Evolutionary conservation across 176 grass and related monocot species (phyloP).

Genomic region (Aegilops umbellulata): DNA sequence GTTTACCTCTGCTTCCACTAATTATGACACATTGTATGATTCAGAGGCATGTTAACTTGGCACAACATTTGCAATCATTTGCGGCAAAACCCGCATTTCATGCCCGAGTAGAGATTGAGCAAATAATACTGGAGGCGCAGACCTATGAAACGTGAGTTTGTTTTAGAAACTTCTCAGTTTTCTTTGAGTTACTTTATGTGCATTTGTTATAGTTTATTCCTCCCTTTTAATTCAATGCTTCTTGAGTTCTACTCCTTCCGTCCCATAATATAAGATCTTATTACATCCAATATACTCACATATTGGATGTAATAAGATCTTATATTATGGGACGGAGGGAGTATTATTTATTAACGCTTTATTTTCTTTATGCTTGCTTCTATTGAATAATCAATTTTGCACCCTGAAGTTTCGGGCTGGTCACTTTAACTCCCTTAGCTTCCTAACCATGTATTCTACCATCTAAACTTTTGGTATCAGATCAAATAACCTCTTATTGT

Average conservation of each 20-base stretch:
- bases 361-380: background rate
- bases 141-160: constrained; percentile 83
- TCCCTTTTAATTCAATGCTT: background rate
- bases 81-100: constrained; percentile 87
- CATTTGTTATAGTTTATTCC: constrained; percentile 13
- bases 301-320: too few relatives aligned
- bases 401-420: background rate
- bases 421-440: background rate
- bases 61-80: constrained; percentile 98
- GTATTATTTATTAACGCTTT: background rate
- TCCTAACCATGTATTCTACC: too few relatives aligned
- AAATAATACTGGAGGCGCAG: constrained; percentile 85
- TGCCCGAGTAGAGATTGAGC: constrained; percentile 84
- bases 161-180: constrained; percentile 9
- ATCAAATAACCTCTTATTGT: background rate
- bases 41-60: constrained; percentile 94
- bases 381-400: background rate
- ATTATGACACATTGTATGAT: constrained; percentile 27
- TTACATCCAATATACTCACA: too few relatives aligned
- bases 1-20: constrained; percentile 19
- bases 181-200: constrained; percentile 5
- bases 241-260: background rate
- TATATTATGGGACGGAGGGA: too few relatives aligned
- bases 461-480: background rate
- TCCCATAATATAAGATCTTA: too few relatives aligned